phyloP scores from a whole-genome alignment of 345 rosid species.

The Salix purpurea region DNA sequence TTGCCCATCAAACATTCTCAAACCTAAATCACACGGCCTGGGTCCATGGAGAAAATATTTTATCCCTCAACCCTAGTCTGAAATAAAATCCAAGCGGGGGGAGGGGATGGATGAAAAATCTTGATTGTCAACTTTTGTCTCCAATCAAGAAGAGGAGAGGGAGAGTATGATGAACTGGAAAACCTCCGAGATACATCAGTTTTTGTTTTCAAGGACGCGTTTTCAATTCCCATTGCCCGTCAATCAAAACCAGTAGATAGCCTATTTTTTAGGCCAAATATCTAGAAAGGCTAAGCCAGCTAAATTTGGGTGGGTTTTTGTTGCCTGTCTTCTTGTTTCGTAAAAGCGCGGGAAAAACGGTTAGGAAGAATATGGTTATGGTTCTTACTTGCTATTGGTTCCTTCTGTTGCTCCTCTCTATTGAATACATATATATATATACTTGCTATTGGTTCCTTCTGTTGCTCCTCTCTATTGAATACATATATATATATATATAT shows the following conservation, averaged over 20 bases:
- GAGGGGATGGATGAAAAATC: neutral
- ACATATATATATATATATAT: no score
- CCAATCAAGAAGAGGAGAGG: constrained; percentile 9
- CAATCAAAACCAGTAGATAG: constrained; percentile 10
- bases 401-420: neutral
- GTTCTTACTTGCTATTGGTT: neutral
- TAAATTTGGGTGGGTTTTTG: neutral
- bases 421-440: neutral
- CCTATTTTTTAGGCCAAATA: constrained; percentile 15
- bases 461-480: no score
- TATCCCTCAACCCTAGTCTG: neutral
- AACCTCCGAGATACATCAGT: neutral
- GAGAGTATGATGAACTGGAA: constrained; percentile 6
- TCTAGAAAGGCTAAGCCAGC: neutral
- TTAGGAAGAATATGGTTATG: neutral
- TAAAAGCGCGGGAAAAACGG: constrained; percentile 5
- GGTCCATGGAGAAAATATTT: neutral
- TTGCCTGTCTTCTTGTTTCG: neutral
- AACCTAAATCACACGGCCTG: neutral
- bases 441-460: no score
- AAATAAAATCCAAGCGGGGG: neutral
- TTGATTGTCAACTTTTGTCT: neutral
- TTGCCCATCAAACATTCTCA: constrained; percentile 3
- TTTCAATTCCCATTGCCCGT: neutral
- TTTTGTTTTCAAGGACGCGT: neutral